Evolutionary conservation across 1,139 yeast genomes (phyloP).

Genomic region (Sugiyamaella paludigena): DNA sequence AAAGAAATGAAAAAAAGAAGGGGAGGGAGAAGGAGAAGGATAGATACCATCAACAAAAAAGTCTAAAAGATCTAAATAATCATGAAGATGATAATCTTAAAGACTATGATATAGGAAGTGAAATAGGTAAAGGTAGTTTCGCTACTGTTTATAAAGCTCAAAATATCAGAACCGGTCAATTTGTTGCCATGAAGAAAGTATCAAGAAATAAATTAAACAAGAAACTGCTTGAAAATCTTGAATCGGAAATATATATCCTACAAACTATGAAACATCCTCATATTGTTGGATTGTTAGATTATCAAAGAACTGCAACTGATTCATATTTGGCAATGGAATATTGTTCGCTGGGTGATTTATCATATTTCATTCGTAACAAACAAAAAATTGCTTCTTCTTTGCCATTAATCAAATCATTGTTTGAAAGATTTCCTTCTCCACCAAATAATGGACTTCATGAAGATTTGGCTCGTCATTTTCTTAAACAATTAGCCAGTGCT

Average conservation of each 20-base stretch:
- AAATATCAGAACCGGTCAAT: constrained; percentile 45
- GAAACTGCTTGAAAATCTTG: constrained; percentile 83
- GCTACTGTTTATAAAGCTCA: constrained; percentile 86
- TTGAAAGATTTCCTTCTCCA: constrained; percentile 82
- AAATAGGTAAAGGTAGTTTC: constrained; percentile 92
- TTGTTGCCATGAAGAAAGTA: constrained; percentile 88
- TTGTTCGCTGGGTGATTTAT: constrained; percentile 91
- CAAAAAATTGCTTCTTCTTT: constrained; percentile 69
- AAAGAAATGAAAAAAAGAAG: too few species aligned
- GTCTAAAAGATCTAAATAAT: too few species aligned
- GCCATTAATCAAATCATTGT: constrained; percentile 73
- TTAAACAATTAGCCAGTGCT: constrained; percentile 84
- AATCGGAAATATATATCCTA: constrained; percentile 82
- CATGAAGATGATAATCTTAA: constrained; percentile 4
- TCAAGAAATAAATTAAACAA: constrained; percentile 79
- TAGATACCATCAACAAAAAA: too few species aligned
- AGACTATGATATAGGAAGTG: constrained; percentile 53
- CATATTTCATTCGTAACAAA: constrained; percentile 77
- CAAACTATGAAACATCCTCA: constrained; percentile 90
- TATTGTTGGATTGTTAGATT: constrained; percentile 81
- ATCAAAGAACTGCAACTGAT: constrained; percentile 72
- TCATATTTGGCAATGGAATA: constrained; percentile 96
- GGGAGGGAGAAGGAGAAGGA: too few species aligned
- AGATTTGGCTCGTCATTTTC: constrained; percentile 73
- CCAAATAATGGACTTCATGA: constrained; percentile 71